Conservation (phyloP, 2,329 filamentous ascomycete species). For the Aspergillus viridinutans region DNA sequence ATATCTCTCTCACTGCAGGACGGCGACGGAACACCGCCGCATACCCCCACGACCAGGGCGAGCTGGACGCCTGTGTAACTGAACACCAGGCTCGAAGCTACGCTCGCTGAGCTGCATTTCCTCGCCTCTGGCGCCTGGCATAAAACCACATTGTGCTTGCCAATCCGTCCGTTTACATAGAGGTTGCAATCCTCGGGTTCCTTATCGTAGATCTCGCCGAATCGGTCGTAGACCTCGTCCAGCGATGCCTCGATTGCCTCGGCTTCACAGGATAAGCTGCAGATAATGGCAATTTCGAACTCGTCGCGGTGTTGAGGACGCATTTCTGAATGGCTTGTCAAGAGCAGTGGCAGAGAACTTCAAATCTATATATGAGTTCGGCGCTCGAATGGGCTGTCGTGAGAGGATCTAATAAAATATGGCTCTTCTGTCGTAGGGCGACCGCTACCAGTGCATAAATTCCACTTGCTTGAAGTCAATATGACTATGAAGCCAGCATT, state of each 20-base stretch:
- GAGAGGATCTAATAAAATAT: too few species aligned
- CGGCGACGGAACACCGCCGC: slow-evolving; percentile 1
- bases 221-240: not conserved
- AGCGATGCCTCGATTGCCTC: slow-evolving; percentile 3
- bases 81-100: not conserved
- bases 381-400: too few species aligned
- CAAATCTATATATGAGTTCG: too few species aligned
- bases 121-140: not conserved
- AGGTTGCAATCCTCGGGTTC: too few species aligned
- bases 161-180: not conserved
- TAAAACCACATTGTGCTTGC: slow-evolving; percentile 4
- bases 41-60: slow-evolving; percentile 3
- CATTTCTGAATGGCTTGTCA: not conserved
- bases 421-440: too few species aligned
- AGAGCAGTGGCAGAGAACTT: too few species aligned
- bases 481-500: too few species aligned
- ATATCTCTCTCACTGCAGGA: too few species aligned
- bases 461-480: too few species aligned
- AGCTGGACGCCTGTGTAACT: slow-evolving; percentile 3
- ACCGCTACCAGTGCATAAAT: too few species aligned
- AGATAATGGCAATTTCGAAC: slow-evolving; percentile 4
- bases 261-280: slow-evolving; percentile 1
- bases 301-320: slow-evolving; percentile 4
- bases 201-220: too few species aligned
- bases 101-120: not conserved